Percentiles rank a stretch among this genome's conserved stretches.
Conservation (phyloP, 371 early-diverging fungal species). For the Mortierella sp. region DNA sequence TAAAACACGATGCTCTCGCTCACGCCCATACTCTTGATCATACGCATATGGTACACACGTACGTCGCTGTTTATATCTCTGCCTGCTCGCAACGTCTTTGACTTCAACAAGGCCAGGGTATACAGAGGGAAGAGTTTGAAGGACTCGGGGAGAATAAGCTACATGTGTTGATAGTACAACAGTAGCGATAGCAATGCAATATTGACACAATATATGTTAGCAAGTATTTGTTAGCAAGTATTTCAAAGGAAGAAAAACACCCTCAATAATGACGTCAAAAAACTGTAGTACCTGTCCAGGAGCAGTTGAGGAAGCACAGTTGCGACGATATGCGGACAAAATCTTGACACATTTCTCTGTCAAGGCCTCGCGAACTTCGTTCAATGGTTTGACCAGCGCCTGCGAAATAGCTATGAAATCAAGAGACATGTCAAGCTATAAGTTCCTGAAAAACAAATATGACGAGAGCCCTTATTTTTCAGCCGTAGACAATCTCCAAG, state of each 20-base stretch:
- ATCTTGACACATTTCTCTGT: slow-evolving; percentile 91
- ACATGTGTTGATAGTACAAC: slow-evolving; percentile 26
- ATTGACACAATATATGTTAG: no score
- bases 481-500: not conserved
- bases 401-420: slow-evolving; percentile 71
- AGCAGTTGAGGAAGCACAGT: slow-evolving; percentile 90
- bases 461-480: not conserved
- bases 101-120: slow-evolving; percentile 86
- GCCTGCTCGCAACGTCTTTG: slow-evolving; percentile 79
- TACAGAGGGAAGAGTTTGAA: slow-evolving; percentile 96
- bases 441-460: not conserved
- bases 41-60: slow-evolving; percentile 83
- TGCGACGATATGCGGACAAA: slow-evolving; percentile 91
- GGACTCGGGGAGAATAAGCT: slow-evolving; percentile 94
- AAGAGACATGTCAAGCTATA: slow-evolving; percentile 2
- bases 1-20: slow-evolving; percentile 77
- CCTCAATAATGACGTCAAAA: slow-evolving; percentile 17
- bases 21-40: slow-evolving; percentile 79
- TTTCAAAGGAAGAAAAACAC: not conserved
- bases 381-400: slow-evolving; percentile 74
- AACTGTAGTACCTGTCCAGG: slow-evolving; percentile 88
- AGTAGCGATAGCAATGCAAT: no score
- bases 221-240: no score
- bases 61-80: slow-evolving; percentile 70
- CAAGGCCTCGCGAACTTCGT: slow-evolving; percentile 85